Conservation (phyloP, 352 stramenopile species). For the Phytophthora pinifolia region DNA sequence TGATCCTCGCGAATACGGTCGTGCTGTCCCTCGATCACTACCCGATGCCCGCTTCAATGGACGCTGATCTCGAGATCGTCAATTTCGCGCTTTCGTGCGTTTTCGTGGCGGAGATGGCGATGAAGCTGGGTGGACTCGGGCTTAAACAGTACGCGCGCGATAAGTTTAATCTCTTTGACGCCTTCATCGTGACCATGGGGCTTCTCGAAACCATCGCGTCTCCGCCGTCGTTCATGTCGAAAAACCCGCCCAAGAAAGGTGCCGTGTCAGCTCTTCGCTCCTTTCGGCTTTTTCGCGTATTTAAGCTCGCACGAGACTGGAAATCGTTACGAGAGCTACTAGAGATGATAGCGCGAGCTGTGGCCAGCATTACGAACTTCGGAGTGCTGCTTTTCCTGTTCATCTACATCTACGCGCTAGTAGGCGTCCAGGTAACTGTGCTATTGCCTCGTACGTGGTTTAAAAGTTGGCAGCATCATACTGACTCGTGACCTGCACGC, state of each 20-base stretch:
- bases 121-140: slow-evolving; percentile 88
- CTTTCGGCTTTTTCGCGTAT: slow-evolving; percentile 91
- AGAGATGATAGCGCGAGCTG: slow-evolving; percentile 84
- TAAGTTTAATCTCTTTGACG: slow-evolving; percentile 85
- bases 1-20: slow-evolving; percentile 85
- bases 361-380: slow-evolving; percentile 95
- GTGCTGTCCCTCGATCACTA: slow-evolving; percentile 85
- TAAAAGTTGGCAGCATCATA: too few species aligned
- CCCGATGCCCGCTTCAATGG: slow-evolving; percentile 55
- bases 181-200: slow-evolving; percentile 81
- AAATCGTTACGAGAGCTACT: slow-evolving; percentile 91
- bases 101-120: slow-evolving; percentile 71
- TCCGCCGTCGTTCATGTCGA: slow-evolving; percentile 72
- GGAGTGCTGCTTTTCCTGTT: slow-evolving; percentile 94
- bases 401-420: slow-evolving; percentile 94
- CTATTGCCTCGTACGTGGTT: neutral
- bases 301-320: slow-evolving; percentile 95
- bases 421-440: slow-evolving; percentile 78
- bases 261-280: slow-evolving; percentile 84
- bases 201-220: slow-evolving; percentile 69
- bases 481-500: too few species aligned
- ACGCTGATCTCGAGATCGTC: slow-evolving; percentile 64
- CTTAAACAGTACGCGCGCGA: slow-evolving; percentile 70
- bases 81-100: slow-evolving; percentile 82
- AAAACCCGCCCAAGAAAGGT: slow-evolving; percentile 51